phyloP scores from a whole-genome alignment of 768 basidiomycete species.

The Russula olivacea region DNA sequence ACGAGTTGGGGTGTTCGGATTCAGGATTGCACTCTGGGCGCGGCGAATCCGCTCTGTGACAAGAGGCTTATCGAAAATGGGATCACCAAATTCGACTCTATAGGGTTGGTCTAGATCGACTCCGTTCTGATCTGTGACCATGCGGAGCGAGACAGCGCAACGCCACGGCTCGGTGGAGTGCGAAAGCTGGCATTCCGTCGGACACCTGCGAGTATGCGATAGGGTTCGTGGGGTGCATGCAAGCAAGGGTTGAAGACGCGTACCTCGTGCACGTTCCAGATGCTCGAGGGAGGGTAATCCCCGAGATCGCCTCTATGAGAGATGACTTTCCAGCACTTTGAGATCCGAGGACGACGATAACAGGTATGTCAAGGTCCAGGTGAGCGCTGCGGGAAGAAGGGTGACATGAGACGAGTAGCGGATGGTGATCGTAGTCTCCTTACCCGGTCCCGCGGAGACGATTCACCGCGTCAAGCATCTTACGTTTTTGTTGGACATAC shows the following conservation, averaged over 20 bases:
- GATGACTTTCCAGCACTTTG: conserved; percentile 77
- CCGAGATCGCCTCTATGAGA: conserved; percentile 70
- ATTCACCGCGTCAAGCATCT: conserved; percentile 55
- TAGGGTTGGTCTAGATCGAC: conserved; percentile 33
- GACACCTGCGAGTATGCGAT: conserved; percentile 29
- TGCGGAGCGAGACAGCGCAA: conserved; percentile 33
- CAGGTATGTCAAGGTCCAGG: conserved; percentile 58
- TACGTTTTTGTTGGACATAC: conserved; percentile 39
- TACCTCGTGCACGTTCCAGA: conserved; percentile 72
- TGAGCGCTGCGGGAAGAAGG: conserved; percentile 43
- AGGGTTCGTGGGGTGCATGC: too few relatives aligned
- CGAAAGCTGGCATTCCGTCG: conserved; percentile 35
- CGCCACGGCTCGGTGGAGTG: conserved; percentile 31
- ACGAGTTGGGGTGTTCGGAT: conserved; percentile 38
- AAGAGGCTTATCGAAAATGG: conserved; percentile 44
- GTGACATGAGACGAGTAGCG: conserved; percentile 2
- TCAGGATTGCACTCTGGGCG: conserved; percentile 61
- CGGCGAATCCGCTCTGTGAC: conserved; percentile 65
- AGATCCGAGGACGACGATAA: conserved; percentile 65
- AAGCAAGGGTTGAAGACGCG: not conserved
- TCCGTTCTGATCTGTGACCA: conserved; percentile 30
- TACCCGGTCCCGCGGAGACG: conserved; percentile 59
- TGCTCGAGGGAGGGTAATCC: conserved; percentile 62
- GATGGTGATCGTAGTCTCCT: too few relatives aligned
- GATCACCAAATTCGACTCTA: conserved; percentile 29